Evolutionary conservation across 768 basidiomycete species (phyloP).

Genomic region (Steccherinum ochraceum): DNA sequence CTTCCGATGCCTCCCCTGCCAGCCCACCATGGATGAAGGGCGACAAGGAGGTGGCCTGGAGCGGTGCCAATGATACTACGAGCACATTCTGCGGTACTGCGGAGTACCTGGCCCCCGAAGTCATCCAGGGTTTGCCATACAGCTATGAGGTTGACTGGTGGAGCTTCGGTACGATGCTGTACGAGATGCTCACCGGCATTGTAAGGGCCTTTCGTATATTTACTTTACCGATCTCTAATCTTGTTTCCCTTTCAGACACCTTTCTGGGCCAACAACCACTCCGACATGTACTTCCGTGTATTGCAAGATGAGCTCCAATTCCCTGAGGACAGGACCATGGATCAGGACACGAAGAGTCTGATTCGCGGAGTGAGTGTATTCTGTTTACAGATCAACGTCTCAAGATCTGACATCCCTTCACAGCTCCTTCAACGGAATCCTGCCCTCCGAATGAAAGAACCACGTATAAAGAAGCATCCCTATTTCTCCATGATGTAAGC

Average conservation of each 20-base stretch:
- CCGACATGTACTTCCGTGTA: slow-evolving; percentile 92
- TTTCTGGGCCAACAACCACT: slow-evolving; percentile 88
- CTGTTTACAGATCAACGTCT: slow-evolving; percentile 2
- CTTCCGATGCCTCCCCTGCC: slow-evolving; percentile 27
- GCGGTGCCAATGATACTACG: slow-evolving; percentile 58
- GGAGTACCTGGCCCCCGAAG: slow-evolving; percentile 94
- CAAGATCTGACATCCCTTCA: not conserved
- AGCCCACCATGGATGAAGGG: slow-evolving; percentile 78
- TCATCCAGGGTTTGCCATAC: slow-evolving; percentile 86
- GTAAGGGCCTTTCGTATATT: slow-evolving; percentile 42
- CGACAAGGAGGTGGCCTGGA: slow-evolving; percentile 52
- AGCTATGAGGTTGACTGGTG: slow-evolving; percentile 98
- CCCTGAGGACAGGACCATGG: slow-evolving; percentile 87
- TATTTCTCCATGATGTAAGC: slow-evolving; percentile 93
- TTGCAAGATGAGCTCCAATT: slow-evolving; percentile 86
- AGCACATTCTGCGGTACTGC: slow-evolving; percentile 94
- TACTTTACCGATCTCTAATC: not conserved
- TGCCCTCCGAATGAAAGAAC: slow-evolving; percentile 83
- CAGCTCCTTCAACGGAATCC: slow-evolving; percentile 94
- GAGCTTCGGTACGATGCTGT: slow-evolving; percentile 96
- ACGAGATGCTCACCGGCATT: slow-evolving; percentile 94
- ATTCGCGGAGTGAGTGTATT: slow-evolving; percentile 75
- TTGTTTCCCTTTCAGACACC: slow-evolving; percentile 55
- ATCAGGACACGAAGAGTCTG: slow-evolving; percentile 91
- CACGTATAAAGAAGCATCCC: slow-evolving; percentile 87